Conservation (phyloP, 352 stramenopile species). For the Pythium brachiatum region DNA sequence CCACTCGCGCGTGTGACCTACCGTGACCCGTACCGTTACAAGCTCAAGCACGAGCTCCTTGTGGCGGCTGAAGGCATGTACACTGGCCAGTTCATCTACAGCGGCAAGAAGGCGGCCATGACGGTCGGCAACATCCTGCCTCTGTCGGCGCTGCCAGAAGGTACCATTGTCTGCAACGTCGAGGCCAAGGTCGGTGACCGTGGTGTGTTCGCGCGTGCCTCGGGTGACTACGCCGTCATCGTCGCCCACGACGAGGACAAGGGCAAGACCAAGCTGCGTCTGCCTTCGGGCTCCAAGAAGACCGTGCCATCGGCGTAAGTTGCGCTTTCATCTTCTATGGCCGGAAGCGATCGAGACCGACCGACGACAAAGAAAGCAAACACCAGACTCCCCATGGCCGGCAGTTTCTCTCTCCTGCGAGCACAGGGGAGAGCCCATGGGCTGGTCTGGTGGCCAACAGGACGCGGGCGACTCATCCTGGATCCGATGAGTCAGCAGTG, state of each 20-base stretch:
- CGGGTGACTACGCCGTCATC: constrained; percentile 98
- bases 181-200: constrained; percentile 95
- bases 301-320: constrained; percentile 92
- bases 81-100: constrained; percentile 98
- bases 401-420: constrained; percentile 9
- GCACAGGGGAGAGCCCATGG: constrained; percentile 5
- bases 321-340: constrained; percentile 22
- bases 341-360: constrained; percentile 9
- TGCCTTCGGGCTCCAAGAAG: constrained; percentile 97
- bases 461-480: constrained; percentile 30
- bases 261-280: constrained; percentile 93
- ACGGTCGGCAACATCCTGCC: constrained; percentile 98
- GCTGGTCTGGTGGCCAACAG: constrained; percentile 18
- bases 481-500: constrained; percentile 5
- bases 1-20: constrained; percentile 95
- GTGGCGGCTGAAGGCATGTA: constrained; percentile 98
- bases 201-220: constrained; percentile 95
- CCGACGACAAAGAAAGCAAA: constrained; percentile 19
- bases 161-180: constrained; percentile 99
- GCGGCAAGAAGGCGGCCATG: constrained; percentile 94
- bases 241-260: constrained; percentile 99
- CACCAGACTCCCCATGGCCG: constrained; percentile 8
- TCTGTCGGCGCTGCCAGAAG: constrained; percentile 94
- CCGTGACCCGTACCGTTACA: constrained; percentile 90
- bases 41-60: constrained; percentile 94